phyloP scores from a whole-genome alignment of 768 basidiomycete genomes.

The Butyriboletus loyo region DNA sequence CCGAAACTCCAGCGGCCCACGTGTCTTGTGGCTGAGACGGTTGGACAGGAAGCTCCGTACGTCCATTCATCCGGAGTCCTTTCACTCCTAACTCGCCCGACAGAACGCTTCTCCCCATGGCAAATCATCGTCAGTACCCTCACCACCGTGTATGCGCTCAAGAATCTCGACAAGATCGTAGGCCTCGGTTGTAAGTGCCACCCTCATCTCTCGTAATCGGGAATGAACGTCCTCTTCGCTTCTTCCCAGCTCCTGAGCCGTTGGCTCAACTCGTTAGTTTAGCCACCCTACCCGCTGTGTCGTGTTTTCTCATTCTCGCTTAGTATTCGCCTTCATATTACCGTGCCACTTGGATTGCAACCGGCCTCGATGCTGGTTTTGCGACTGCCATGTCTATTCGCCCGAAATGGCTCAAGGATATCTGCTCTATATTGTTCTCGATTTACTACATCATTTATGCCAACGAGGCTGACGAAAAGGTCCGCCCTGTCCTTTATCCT shows the following conservation, averaged over 20 bases:
- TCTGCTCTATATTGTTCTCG: constrained; percentile 82
- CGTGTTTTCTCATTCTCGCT: constrained; percentile 3
- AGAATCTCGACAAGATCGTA: constrained; percentile 82
- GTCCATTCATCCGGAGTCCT: constrained; percentile 18
- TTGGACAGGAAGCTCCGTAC: constrained; percentile 60
- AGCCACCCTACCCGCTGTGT: neutral
- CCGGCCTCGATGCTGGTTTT: constrained; percentile 95
- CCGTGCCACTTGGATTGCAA: constrained; percentile 92
- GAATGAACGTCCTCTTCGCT: neutral
- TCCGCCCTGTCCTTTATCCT: constrained; percentile 31
- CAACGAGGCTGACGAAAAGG: constrained; percentile 95
- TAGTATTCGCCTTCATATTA: constrained; percentile 93
- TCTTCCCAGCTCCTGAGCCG: constrained; percentile 80
- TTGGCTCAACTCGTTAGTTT: constrained; percentile 75
- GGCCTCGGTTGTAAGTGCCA: constrained; percentile 64
- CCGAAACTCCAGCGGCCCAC: constrained; percentile 63
- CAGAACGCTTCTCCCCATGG: constrained; percentile 92
- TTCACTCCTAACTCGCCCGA: neutral
- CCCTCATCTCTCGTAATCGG: neutral
- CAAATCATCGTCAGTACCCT: constrained; percentile 86
- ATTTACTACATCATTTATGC: constrained; percentile 88
- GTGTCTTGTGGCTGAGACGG: constrained; percentile 59
- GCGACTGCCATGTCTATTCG: constrained; percentile 92
- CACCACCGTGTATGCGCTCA: constrained; percentile 77
- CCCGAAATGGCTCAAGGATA: constrained; percentile 87